These are phyloP conservation scores for Ophiostoma quercus DNA, from an alignment of 2,329 filamentous ascomycete genomes.

Conservation along the genomic window DNA sequence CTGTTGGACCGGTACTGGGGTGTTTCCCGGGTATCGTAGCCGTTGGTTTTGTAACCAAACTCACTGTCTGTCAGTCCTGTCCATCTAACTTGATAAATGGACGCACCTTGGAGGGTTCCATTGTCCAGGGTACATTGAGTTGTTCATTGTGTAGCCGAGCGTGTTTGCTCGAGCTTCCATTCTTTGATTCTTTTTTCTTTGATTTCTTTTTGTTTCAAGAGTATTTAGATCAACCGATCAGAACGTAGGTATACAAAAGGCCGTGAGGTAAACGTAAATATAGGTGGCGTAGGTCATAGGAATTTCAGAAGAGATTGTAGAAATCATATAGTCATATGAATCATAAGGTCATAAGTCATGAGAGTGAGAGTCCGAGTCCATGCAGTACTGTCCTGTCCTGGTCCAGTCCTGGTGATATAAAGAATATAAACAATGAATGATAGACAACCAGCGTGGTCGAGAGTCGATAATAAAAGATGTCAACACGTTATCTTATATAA, in stretches of 20 bases:
- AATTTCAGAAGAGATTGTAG: background rate
- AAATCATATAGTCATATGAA: background rate
- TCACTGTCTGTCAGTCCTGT: constrained; percentile 28
- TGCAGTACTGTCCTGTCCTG: no score
- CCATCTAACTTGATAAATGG: background rate
- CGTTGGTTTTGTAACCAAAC: constrained; percentile 35
- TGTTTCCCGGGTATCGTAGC: constrained; percentile 33
- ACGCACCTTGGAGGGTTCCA: constrained; percentile 27
- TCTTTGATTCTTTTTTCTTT: background rate
- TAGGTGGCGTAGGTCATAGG: background rate
- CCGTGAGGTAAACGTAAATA: background rate
- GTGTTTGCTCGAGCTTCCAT: constrained; percentile 21
- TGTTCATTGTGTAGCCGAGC: constrained; percentile 21
- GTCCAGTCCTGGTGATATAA: no score
- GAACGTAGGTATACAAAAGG: background rate
- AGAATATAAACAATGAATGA: no score
- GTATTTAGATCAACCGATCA: no score
- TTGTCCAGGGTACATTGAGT: constrained; percentile 18
- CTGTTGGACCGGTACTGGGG: constrained; percentile 32
- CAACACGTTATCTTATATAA: background rate
- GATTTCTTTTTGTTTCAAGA: no score
- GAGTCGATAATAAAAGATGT: no score
- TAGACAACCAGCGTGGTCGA: no score
- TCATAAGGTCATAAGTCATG: background rate
- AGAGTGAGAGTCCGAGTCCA: no score